A percentile compares a stretch with the other conserved stretches of the same genome.
These are phyloP conservation scores for Lactarius pseudohatsudake DNA, from an alignment of 768 basidiomycete genomes.

Conservation along the genomic window DNA sequence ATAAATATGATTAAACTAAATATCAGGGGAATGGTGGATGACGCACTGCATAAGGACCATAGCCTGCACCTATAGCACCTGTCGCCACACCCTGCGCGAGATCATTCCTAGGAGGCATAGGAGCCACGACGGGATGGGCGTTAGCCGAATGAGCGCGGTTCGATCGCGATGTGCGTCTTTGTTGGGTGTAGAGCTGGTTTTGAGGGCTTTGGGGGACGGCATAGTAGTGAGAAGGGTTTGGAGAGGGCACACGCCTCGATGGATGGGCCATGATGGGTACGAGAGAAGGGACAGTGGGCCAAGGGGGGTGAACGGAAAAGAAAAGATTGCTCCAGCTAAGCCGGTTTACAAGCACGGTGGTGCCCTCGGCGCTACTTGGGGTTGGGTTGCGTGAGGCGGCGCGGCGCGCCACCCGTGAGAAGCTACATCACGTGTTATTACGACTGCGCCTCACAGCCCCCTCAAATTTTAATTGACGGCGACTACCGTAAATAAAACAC, in stretches of 20 bases:
- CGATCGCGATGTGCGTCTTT: conserved; percentile 26
- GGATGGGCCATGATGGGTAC: conserved; percentile 27
- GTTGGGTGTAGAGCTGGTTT: conserved; percentile 22
- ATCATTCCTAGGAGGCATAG: conserved; percentile 42
- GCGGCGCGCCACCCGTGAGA: background rate
- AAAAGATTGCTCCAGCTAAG: background rate
- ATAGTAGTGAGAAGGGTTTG: conserved; percentile 53
- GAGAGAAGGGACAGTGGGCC: background rate
- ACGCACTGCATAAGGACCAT: conserved; percentile 83
- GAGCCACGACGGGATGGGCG: conserved; percentile 9
- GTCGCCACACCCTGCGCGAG: conserved; percentile 79
- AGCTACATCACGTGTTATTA: background rate
- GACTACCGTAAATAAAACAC: background rate
- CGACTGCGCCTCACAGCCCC: background rate
- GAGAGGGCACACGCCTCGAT: conserved; percentile 22
- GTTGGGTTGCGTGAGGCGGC: background rate
- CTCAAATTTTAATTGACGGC: no score
- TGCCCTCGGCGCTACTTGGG: background rate
- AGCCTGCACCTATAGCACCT: conserved; percentile 73
- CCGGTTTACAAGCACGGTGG: background rate
- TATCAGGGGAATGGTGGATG: background rate
- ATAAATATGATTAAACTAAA: background rate
- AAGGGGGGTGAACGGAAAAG: background rate
- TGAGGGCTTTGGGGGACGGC: conserved; percentile 62
- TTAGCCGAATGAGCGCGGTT: conserved; percentile 28